Evolutionary conservation across 1,284 basidiomycete genomes (phyloP).

Genomic region (Cryptococcus sp.): DNA sequence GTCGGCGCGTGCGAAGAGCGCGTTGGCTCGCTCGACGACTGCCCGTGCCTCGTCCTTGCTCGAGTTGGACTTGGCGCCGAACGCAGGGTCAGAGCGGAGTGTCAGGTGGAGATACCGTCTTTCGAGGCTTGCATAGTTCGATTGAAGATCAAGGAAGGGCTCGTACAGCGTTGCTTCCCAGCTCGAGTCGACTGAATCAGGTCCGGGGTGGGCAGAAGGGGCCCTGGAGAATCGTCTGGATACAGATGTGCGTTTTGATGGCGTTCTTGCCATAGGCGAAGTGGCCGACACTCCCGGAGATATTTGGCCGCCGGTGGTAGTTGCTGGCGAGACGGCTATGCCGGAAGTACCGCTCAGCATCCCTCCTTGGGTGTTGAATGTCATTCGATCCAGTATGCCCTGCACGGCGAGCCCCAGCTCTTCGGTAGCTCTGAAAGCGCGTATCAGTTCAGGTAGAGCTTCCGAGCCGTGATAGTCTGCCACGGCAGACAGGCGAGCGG

Average conservation of each 20-base stretch:
- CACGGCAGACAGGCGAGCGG: constrained; percentile 70
- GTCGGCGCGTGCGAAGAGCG: constrained; percentile 74
- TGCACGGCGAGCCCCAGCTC: constrained; percentile 73
- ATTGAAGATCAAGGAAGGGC: constrained; percentile 85
- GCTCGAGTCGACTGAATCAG: constrained; percentile 13
- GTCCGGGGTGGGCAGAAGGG: constrained; percentile 23
- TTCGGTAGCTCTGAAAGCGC: constrained; percentile 70
- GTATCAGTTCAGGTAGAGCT: constrained; percentile 69
- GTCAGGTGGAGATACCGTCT: constrained; percentile 65
- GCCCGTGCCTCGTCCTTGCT: constrained; percentile 53
- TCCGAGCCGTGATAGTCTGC: constrained; percentile 64
- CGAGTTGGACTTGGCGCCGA: constrained; percentile 45
- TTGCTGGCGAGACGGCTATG: background rate
- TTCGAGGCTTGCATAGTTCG: constrained; percentile 77
- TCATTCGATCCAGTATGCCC: constrained; percentile 69
- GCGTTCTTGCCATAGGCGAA: constrained; percentile 7
- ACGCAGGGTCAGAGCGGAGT: constrained; percentile 56
- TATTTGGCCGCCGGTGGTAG: constrained; percentile 10
- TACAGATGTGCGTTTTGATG: constrained; percentile 20
- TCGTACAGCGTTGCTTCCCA: constrained; percentile 91
- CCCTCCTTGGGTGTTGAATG: constrained; percentile 40
- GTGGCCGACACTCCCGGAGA: constrained; percentile 6
- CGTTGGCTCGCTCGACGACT: constrained; percentile 69
- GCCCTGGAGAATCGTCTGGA: constrained; percentile 43
- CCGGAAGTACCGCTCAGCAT: constrained; percentile 23